Evolutionary conservation across 2,329 filamentous ascomycete species (phyloP), one percentile per base, ranked within the genome.

Genomic region (Chaetoscypha palmicola): DNA sequence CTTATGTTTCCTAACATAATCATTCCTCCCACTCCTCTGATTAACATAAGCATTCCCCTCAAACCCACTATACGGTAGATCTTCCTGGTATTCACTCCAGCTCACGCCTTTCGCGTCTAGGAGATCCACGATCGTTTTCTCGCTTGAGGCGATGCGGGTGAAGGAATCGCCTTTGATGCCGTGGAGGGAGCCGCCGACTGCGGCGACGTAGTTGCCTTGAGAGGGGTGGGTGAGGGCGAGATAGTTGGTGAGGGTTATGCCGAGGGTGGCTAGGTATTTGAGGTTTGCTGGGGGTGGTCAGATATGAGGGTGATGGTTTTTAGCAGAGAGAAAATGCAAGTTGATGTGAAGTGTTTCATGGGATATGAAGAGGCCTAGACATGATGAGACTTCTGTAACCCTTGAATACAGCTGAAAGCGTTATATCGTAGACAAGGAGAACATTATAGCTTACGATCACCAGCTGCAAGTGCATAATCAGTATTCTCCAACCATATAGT

Each of bases 1-100:
- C 59, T 89, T 87, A 66, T 91, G 86, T 67, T 91, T 91, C 58
- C 86, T 78, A 4, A 90, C 84, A 60, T 91, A 91, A 66, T 83
- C 77, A 58, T 88, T 86, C 37, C 73, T 71, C 14, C 75, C 73
- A 2, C 74, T 84, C 53, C 76, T 50, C 53, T 78, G 77, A 63
- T 87, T 86, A 43, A 76, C 69, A 58, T 68, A 85, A 84, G n/a
- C n/a, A n/a, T 62, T 60, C 20, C 83, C 84, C 60, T 85, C 73
- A 64, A 79, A 90, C 11, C 86, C 86, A 3, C 76, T 70, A 64
- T 78, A 87, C 1, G 86, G 86, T 70, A 82, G 71, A 59, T 86
- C 79, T 60, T 91, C 83, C 61, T 88, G 75, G 65, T 91, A 91
- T 54, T 80, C 72, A 35, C 69, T 79, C 82, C 82, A 76, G 47